Conservation (phyloP, 2,329 filamentous ascomycete species). For the Neofusicoccum kwambonambiense region DNA sequence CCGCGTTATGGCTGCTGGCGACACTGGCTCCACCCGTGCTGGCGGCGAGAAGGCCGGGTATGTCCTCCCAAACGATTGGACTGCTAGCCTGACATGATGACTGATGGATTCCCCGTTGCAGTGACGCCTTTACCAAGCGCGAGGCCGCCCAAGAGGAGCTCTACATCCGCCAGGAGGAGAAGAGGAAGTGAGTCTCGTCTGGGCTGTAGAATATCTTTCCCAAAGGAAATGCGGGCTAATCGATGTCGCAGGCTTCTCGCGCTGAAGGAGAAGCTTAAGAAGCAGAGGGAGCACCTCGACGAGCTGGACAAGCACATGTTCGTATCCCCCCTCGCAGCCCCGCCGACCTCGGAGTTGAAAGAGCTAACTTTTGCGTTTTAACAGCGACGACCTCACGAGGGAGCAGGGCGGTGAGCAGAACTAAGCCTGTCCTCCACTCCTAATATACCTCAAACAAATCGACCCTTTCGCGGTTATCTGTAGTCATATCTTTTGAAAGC, state of each 20-base stretch:
- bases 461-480: background rate
- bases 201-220: background rate
- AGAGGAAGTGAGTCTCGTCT: conserved; percentile 64
- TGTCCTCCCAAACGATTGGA: conserved; percentile 18
- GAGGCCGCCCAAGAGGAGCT: conserved; percentile 84
- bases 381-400: conserved; percentile 74
- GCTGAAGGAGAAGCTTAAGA: conserved; percentile 66
- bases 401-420: conserved; percentile 63
- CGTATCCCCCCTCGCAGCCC: conserved; percentile 34
- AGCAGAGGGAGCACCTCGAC: conserved; percentile 80
- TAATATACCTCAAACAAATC: background rate
- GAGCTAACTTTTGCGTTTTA: conserved; percentile 21
- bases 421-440: background rate
- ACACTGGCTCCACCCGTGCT: conserved; percentile 43
- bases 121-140: conserved; percentile 89
- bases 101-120: conserved; percentile 36
- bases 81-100: conserved; percentile 18
- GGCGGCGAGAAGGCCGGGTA: conserved; percentile 40
- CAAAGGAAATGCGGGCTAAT: background rate
- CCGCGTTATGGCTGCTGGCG: conserved; percentile 44
- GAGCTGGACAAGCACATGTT: conserved; percentile 87
- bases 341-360: background rate
- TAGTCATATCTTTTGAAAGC: background rate
- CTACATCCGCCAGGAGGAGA: conserved; percentile 83
- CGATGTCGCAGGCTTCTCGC: conserved; percentile 57